Conservation (phyloP, 495 filamentous ascomycete genomes). For the Aspergillus taichungensis region DNA sequence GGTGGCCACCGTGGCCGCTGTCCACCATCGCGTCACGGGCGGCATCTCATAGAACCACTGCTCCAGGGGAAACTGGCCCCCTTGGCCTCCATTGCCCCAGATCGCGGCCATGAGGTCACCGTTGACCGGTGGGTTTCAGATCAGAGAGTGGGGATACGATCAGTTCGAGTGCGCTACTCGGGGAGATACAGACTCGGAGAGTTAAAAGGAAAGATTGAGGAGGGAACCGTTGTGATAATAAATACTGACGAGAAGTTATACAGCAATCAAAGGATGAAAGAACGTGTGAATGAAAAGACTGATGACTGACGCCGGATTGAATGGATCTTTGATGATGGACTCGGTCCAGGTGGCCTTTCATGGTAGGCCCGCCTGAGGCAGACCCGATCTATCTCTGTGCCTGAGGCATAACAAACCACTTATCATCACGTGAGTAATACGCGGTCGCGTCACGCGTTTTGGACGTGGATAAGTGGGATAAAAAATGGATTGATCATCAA, state of each 20-base stretch:
- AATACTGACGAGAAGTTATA: neutral
- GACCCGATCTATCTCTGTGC: too few species aligned
- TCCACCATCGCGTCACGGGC: slow-evolving; percentile 92
- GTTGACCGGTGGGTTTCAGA: slow-evolving; percentile 1
- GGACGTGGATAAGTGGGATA: neutral
- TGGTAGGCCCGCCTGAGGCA: slow-evolving; percentile 6
- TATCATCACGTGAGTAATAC: too few species aligned
- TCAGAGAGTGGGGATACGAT: too few species aligned
- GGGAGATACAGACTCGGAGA: neutral
- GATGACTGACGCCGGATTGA: too few species aligned
- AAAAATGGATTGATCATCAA: too few species aligned
- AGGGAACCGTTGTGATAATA: too few species aligned
- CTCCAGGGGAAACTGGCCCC: slow-evolving; percentile 74
- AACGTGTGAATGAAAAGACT: too few species aligned
- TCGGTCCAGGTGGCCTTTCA: slow-evolving; percentile 15
- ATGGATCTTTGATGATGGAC: too few species aligned
- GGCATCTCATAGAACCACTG: slow-evolving; percentile 99
- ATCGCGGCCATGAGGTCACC: slow-evolving; percentile 30
- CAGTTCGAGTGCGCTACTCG: too few species aligned
- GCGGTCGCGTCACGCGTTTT: too few species aligned
- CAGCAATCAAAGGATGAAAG: neutral
- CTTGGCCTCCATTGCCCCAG: slow-evolving; percentile 44
- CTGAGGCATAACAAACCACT: too few species aligned
- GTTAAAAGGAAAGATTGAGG: too few species aligned
- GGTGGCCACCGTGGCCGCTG: slow-evolving; percentile 80